phyloP scores from a whole-genome alignment of 2,329 filamentous ascomycete species.

The Simplicillium sp. region DNA sequence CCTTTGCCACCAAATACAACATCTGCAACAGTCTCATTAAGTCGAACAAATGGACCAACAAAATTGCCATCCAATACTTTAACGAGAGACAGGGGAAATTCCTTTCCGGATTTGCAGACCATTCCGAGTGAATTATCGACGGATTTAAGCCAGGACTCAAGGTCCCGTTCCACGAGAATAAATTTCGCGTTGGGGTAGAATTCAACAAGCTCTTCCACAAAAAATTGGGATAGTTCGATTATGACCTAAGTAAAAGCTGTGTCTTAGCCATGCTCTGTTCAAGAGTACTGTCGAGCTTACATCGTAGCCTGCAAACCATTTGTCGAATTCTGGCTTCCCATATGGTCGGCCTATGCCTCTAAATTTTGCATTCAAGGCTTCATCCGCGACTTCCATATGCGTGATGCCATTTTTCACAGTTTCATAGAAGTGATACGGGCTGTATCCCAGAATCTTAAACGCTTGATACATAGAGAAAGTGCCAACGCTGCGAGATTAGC shows the following conservation, averaged over 20 bases:
- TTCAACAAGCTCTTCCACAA: slow-evolving; percentile 17
- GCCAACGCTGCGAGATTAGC: slow-evolving; percentile 16
- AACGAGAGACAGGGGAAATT: slow-evolving; percentile 10
- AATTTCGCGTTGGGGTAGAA: slow-evolving; percentile 25
- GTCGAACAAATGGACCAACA: too few species aligned
- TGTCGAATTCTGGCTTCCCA: slow-evolving; percentile 26
- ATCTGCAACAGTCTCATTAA: too few species aligned
- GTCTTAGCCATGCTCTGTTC: background rate
- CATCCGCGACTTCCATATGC: slow-evolving; percentile 16
- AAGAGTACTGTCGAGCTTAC: slow-evolving; percentile 12
- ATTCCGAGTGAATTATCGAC: slow-evolving; percentile 15
- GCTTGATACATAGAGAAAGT: slow-evolving; percentile 24
- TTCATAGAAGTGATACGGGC: slow-evolving; percentile 25
- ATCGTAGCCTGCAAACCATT: slow-evolving; percentile 28
- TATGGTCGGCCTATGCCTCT: slow-evolving; percentile 18
- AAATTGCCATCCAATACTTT: too few species aligned
- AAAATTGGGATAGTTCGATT: slow-evolving; percentile 9
- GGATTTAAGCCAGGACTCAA: slow-evolving; percentile 22
- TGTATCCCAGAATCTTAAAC: slow-evolving; percentile 23
- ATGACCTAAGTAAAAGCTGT: background rate
- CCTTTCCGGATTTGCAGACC: background rate
- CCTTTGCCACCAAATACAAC: too few species aligned
- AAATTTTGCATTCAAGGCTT: slow-evolving; percentile 19
- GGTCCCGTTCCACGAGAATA: slow-evolving; percentile 23
- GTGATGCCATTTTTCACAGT: slow-evolving; percentile 11